phyloP scores from a whole-genome alignment of 805 yeast species.

The Wickerhamiella kazuoi region DNA sequence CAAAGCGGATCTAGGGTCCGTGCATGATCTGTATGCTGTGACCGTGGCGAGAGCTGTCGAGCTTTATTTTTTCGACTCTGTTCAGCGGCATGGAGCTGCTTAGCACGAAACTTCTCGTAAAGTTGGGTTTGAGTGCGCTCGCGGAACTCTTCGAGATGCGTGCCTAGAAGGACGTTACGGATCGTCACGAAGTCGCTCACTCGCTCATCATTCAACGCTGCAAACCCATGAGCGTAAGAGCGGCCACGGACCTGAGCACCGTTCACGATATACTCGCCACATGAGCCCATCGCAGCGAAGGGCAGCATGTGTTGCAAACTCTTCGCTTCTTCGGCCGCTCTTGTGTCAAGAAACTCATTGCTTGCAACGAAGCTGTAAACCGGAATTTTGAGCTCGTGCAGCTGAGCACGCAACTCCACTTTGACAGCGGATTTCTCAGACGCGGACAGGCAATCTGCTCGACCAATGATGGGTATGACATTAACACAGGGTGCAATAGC shows the following conservation, averaged over 20 bases:
- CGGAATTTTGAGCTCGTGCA: constrained; percentile 40
- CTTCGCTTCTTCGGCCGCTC: neutral
- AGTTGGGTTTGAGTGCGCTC: neutral
- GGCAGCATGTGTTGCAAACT: neutral
- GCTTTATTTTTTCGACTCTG: no score
- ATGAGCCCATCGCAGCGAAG: neutral
- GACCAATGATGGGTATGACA: constrained; percentile 65
- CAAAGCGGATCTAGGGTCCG: no score
- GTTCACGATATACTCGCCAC: neutral
- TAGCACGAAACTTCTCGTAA: neutral
- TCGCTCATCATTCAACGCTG: neutral
- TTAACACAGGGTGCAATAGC: constrained; percentile 56
- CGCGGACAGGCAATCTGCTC: constrained; percentile 61
- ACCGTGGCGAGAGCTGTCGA: no score
- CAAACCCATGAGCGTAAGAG: neutral
- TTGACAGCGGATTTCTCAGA: constrained; percentile 42
- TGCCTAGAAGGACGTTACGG: neutral
- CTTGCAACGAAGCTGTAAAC: constrained; percentile 39
- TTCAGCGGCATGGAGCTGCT: neutral
- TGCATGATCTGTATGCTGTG: no score
- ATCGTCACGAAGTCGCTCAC: neutral
- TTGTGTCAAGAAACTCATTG: neutral
- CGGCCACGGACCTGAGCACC: neutral
- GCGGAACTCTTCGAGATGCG: neutral
- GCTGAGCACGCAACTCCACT: constrained; percentile 35